Evolutionary conservation across 805 yeast species (phyloP).

Genomic region (Spathaspora hagerdaliae): DNA sequence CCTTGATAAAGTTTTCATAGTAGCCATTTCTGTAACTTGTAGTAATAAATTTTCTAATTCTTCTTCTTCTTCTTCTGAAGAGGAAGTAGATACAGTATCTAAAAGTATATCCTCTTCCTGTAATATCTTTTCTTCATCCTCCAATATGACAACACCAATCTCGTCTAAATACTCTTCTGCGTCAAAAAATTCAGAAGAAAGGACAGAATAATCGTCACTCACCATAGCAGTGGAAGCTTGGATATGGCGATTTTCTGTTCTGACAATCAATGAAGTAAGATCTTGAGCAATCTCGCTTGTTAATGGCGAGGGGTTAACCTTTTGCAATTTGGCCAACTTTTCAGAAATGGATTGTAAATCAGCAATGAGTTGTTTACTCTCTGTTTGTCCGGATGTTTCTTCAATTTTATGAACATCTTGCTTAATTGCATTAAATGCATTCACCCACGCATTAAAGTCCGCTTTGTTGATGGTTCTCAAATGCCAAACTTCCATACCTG

Average conservation of each 20-base stretch:
- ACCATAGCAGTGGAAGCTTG: constrained; percentile 3
- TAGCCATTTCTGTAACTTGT: neutral
- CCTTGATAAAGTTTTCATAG: neutral
- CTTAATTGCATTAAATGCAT: constrained; percentile 63
- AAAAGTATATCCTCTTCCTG: constrained; percentile 17
- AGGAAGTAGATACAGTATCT: constrained; percentile 14
- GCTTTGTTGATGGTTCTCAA: constrained; percentile 61
- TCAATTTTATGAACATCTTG: constrained; percentile 9
- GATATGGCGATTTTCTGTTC: constrained; percentile 8
- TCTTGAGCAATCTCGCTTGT: constrained; percentile 15
- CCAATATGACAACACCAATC: constrained; percentile 52
- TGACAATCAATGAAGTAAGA: constrained; percentile 14
- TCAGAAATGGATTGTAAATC: constrained; percentile 17
- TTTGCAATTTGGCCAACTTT: constrained; percentile 18
- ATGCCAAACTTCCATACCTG: constrained; percentile 94
- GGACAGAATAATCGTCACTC: constrained; percentile 24
- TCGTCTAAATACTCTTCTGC: constrained; percentile 62
- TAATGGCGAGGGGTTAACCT: constrained; percentile 6
- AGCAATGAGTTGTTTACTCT: neutral
- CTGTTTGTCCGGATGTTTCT: neutral
- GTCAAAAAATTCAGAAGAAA: constrained; percentile 45
- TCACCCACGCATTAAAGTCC: constrained; percentile 80
- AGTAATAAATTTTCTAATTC: neutral
- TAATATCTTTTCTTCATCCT: constrained; percentile 14
- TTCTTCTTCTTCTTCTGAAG: constrained; percentile 7